phyloP scores from a whole-genome alignment of 192 early-diverging fungal genomes.

The Entomortierella parvispora region DNA sequence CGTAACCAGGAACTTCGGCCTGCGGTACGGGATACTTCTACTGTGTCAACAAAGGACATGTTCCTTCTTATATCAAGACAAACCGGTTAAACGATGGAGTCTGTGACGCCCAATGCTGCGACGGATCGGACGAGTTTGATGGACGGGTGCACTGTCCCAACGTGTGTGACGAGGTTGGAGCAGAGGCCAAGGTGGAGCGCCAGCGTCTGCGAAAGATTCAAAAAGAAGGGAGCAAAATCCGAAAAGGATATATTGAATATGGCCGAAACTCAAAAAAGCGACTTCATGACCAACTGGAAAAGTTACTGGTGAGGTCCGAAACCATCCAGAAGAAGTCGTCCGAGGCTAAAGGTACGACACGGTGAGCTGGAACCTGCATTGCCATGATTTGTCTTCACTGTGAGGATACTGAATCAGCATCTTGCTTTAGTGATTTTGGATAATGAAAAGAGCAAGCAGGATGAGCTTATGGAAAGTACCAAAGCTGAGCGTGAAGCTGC shows the following conservation, averaged over 20 bases:
- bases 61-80: slow-evolving; percentile 71
- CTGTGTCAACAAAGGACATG: slow-evolving; percentile 84
- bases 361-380: no score
- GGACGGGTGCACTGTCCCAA: slow-evolving; percentile 73
- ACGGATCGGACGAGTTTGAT: slow-evolving; percentile 91
- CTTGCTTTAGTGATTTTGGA: slow-evolving; percentile 22
- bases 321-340: slow-evolving; percentile 16
- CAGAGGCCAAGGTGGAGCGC: slow-evolving; percentile 24
- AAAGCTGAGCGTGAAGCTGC: slow-evolving; percentile 39
- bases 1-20: slow-evolving; percentile 82
- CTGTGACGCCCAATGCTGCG: slow-evolving; percentile 96
- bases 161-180: slow-evolving; percentile 73
- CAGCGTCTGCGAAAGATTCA: slow-evolving; percentile 7
- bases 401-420: no score
- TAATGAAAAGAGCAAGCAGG: slow-evolving; percentile 7
- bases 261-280: slow-evolving; percentile 29
- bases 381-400: no score
- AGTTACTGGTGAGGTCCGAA: slow-evolving; percentile 1
- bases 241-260: slow-evolving; percentile 35
- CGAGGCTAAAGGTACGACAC: slow-evolving; percentile 37
- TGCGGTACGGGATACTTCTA: slow-evolving; percentile 85
- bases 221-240: slow-evolving; percentile 36
- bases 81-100: slow-evolving; percentile 92
- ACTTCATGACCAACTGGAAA: slow-evolving; percentile 15
- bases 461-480: slow-evolving; percentile 22